Percentiles rank a stretch among this genome's conserved stretches.
Conservation (phyloP, 305 asterid genomes). For the Coffea humblotiana region DNA sequence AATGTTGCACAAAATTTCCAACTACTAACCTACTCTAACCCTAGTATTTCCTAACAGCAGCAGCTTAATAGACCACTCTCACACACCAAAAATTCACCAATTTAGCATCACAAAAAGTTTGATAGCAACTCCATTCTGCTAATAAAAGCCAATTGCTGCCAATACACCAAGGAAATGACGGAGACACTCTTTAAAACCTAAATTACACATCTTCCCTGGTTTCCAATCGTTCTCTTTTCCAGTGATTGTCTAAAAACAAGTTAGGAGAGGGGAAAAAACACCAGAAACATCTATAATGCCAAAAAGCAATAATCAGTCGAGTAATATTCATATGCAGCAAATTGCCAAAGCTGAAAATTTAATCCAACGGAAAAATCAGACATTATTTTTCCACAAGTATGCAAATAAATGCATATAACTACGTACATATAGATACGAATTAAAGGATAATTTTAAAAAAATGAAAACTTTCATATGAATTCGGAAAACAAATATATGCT, state of each 20-base stretch:
- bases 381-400: neutral
- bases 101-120: neutral
- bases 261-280: neutral
- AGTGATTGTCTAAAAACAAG: neutral
- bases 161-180: neutral
- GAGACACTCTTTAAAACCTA: neutral
- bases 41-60: neutral
- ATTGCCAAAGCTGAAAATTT: neutral
- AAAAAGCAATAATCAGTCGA: slow-evolving; percentile 1
- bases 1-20: neutral
- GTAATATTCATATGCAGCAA: neutral
- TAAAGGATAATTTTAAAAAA: neutral
- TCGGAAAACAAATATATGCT: neutral
- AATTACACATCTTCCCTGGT: neutral
- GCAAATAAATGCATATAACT: neutral
- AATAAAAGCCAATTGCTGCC: neutral
- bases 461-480: neutral
- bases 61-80: neutral
- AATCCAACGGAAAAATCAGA: slow-evolving; percentile 4
- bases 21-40: neutral
- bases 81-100: neutral
- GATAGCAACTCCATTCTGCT: neutral
- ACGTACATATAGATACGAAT: neutral
- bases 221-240: neutral
- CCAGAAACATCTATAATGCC: neutral